Evolutionary conservation across 768 basidiomycete species (phyloP).

Genomic region (Macrolepiota fuliginosa): DNA sequence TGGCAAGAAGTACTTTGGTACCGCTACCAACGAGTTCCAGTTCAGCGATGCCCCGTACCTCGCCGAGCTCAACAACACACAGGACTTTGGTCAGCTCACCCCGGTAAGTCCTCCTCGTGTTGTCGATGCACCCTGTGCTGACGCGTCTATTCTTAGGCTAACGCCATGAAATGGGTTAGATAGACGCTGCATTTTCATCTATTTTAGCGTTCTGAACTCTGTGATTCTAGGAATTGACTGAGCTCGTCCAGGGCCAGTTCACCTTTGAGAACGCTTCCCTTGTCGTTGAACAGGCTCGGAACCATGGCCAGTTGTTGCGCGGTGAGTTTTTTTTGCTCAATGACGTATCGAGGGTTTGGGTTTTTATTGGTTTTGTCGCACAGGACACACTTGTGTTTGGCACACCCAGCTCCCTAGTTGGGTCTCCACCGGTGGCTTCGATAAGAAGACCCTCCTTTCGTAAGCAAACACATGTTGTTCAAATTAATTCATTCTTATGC

Average conservation of each 20-base stretch:
- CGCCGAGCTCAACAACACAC: constrained; percentile 32
- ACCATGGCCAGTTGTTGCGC: constrained; percentile 45
- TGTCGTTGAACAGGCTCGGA: constrained; percentile 41
- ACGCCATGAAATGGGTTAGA: constrained; percentile 56
- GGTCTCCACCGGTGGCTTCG: constrained; percentile 43
- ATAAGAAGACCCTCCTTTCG: constrained; percentile 33
- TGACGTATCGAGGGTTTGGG: not conserved
- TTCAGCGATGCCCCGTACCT: constrained; percentile 39
- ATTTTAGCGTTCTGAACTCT: not conserved
- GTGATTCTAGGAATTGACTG: constrained; percentile 44
- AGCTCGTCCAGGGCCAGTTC: constrained; percentile 45
- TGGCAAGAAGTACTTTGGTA: constrained; percentile 48
- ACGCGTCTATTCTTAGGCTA: constrained; percentile 23
- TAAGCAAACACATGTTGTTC: not conserved
- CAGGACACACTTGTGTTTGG: constrained; percentile 48
- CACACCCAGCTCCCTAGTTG: constrained; percentile 51
- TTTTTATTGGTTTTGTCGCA: not conserved
- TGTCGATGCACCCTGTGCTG: not conserved
- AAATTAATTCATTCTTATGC: not conserved
- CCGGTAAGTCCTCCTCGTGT: constrained; percentile 20
- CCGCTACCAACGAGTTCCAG: constrained; percentile 46
- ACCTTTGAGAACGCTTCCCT: constrained; percentile 43
- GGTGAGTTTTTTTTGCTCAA: constrained; percentile 21
- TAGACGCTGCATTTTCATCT: not conserved
- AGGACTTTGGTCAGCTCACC: constrained; percentile 42